Evolutionary conservation across 2,329 filamentous ascomycete species (phyloP).

Genomic region (Pseudonectria buxi): DNA sequence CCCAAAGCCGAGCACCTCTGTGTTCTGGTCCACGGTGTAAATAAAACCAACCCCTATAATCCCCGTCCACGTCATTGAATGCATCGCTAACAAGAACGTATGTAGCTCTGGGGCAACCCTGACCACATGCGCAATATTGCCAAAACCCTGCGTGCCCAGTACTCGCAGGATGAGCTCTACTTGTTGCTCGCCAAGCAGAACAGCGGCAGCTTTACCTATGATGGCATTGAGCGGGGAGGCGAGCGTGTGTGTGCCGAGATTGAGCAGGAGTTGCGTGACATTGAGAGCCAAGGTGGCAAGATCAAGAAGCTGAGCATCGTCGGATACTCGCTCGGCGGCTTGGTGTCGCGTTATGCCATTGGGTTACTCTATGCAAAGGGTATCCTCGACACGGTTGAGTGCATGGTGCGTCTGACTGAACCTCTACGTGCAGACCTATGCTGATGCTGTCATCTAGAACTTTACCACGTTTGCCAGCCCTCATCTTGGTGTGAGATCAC

Average conservation of each 20-base stretch:
- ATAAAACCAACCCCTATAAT: conserved; percentile 20
- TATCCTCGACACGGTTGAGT: conserved; percentile 70
- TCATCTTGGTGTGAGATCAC: conserved; percentile 69
- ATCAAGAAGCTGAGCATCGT: conserved; percentile 80
- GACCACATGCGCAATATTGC: conserved; percentile 64
- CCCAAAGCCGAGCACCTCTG: conserved; percentile 61
- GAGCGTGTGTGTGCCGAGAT: conserved; percentile 63
- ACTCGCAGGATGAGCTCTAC: conserved; percentile 58
- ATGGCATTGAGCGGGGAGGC: conserved; percentile 61
- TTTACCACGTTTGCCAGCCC: conserved; percentile 90
- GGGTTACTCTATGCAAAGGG: conserved; percentile 78
- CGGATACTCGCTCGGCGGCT: conserved; percentile 83
- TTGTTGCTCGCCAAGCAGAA: conserved; percentile 68
- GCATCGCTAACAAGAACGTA: conserved; percentile 12
- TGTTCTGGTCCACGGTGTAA: conserved; percentile 70
- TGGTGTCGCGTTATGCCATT: conserved; percentile 80
- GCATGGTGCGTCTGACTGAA: conserved; percentile 48
- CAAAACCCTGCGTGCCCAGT: conserved; percentile 53
- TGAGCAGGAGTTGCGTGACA: conserved; percentile 52
- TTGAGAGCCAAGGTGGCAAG: conserved; percentile 56
- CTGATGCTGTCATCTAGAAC: conserved; percentile 48
- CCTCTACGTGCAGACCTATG: background rate
- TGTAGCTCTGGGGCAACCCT: conserved; percentile 71
- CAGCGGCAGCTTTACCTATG: conserved; percentile 64
- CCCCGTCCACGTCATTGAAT: conserved; percentile 11